These are phyloP conservation scores for Thermothelomyces thermophilus DNA, from an alignment of 2,329 filamentous ascomycete genomes.

Conservation along the genomic window DNA sequence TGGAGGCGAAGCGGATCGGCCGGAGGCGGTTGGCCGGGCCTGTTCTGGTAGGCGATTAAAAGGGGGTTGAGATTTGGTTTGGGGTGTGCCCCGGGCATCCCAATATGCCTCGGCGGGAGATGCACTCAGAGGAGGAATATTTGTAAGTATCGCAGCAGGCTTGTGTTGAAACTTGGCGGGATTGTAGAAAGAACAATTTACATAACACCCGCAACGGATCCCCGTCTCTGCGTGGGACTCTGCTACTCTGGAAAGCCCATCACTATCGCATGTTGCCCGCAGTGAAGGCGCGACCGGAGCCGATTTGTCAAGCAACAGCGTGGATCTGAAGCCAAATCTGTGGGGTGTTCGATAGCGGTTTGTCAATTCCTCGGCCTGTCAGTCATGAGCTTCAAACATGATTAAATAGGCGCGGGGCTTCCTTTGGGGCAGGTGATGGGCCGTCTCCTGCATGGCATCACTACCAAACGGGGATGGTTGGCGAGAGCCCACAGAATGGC, in stretches of 20 bases:
- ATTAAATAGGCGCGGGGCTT: constrained; percentile 7
- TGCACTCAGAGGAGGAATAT: too few species aligned
- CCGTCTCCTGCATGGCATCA: constrained; percentile 20
- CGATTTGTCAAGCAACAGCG: neutral
- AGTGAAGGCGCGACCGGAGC: constrained; percentile 10
- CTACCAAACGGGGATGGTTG: constrained; percentile 18
- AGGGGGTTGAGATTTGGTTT: neutral
- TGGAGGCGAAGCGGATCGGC: neutral
- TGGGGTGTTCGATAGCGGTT: constrained; percentile 9
- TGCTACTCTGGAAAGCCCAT: neutral
- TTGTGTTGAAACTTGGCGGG: too few species aligned
- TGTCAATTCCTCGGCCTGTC: constrained; percentile 6
- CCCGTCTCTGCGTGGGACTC: constrained; percentile 4
- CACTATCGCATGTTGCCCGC: neutral
- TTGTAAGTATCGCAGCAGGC: too few species aligned
- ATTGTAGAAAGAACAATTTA: neutral
- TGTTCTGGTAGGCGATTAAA: neutral
- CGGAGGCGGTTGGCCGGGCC: constrained; percentile 1
- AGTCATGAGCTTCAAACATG: neutral
- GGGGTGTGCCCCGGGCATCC: neutral
- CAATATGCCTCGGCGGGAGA: neutral
- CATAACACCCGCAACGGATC: constrained; percentile 2
- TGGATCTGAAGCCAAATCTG: constrained; percentile 4
- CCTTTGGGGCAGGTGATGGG: constrained; percentile 7
- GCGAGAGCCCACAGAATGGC: constrained; percentile 20